Conservation (phyloP, 2,329 filamentous ascomycete genomes). For the Aspergillus ochraceus region DNA sequence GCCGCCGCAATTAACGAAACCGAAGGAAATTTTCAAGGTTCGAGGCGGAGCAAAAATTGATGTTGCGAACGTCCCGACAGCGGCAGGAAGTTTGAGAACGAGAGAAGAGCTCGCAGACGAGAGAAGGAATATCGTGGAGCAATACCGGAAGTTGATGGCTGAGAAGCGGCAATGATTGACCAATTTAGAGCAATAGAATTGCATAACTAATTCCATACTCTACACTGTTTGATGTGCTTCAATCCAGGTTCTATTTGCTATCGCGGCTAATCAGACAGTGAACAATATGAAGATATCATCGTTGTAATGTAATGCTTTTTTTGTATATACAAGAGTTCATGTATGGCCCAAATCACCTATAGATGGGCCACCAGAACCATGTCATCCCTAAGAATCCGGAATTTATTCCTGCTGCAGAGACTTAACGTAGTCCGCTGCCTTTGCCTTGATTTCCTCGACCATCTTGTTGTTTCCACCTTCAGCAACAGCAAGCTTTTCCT, state of each 20-base stretch:
- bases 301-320: constrained; percentile 3
- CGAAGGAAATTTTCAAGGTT: constrained; percentile 64
- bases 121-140: constrained; percentile 69
- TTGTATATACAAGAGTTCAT: constrained; percentile 10
- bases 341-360: not conserved
- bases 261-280: not conserved
- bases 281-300: not conserved
- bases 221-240: not conserved
- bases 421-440: constrained; percentile 69
- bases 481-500: constrained; percentile 58
- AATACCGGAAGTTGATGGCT: constrained; percentile 71
- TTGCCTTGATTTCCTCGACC: constrained; percentile 67
- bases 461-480: constrained; percentile 66
- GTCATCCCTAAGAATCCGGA: not conserved
- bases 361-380: not conserved
- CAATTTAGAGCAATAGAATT: not conserved
- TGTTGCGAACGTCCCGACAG: constrained; percentile 67
- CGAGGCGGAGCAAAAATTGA: constrained; percentile 64
- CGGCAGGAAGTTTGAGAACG: constrained; percentile 68
- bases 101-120: constrained; percentile 72
- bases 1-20: constrained; percentile 69
- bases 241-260: not conserved
- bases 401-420: constrained; percentile 33
- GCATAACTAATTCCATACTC: not conserved
- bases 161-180: constrained; percentile 41